Evolutionary conservation across 1,139 yeast genomes (phyloP), one percentile per base, ranked within the genome.

Genomic region (Geotrichum aggregatum): DNA sequence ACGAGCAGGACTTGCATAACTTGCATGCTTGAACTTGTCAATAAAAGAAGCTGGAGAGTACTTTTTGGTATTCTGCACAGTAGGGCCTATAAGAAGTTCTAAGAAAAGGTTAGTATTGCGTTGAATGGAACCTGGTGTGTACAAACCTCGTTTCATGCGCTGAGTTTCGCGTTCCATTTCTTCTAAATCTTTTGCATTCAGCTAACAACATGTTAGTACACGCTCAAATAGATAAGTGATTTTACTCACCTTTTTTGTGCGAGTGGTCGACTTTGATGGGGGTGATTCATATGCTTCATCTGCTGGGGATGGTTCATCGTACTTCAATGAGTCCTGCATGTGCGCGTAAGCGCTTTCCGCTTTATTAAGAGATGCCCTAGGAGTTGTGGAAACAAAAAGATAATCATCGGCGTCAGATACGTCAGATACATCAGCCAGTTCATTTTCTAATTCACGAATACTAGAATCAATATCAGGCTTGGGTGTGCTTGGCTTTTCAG

Each of bases 161-260:
- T 61, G 66, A 3, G 69, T 61, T 50, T 68, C 70, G 44, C 58
- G 58, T 31, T 61, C 64, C 53, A 68, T 62, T 34, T 63, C 61
- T 47, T 66, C 69, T 21, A 59, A 49, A 2, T 65, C 70, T 50
- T 66, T 68, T 47, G 64, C 66, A 22, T 58, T 50, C 26, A 55
- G 16, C 54, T 52, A 22, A 2, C 2, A 33, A 44, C 30, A 30
- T 3, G 35, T 22, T 38, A 33, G 50, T 33, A 21, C n/a, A 30
- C n/a, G 7, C 4, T n/a, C 14, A n/a, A 14, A 1, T 38, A 40
- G 4, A 11, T 14, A 2, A 4, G 28, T 5, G 8, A 26, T 4
- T 1, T 7, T n/a, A 42, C 36, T 42, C 35, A 31, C 39, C 36
- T 43, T 43, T 28, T 31, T 43, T 3, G 26, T 24, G 28, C 28